phyloP scores from a whole-genome alignment of 2,329 filamentous ascomycete genomes.

The Kalmusia sp. region DNA sequence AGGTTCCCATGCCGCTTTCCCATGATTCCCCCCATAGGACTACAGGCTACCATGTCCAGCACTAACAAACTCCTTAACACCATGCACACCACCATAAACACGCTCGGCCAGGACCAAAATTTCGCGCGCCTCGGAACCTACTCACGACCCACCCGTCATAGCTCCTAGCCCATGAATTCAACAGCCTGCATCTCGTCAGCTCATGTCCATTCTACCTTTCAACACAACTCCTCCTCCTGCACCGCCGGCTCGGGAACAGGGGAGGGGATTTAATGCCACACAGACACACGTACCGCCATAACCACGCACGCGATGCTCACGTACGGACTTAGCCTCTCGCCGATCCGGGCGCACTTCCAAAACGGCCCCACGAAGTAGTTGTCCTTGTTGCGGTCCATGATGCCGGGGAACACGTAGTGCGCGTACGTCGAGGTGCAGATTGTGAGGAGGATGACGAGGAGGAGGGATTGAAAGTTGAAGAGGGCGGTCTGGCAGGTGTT shows the following conservation, averaged over 20 bases:
- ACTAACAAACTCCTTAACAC: too few species aligned
- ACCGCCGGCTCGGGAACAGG: neutral
- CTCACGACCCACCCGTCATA: conserved; percentile 13
- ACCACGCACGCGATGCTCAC: conserved; percentile 90
- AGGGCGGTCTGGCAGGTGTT: conserved; percentile 75
- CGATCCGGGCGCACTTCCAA: conserved; percentile 94
- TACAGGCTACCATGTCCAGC: too few species aligned
- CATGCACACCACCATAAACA: conserved; percentile 15
- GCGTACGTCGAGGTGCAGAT: conserved; percentile 96
- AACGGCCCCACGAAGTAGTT: conserved; percentile 83
- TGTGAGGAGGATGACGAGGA: conserved; percentile 90
- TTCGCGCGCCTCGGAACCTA: neutral
- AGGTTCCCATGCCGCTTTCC: too few species aligned
- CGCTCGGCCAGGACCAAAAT: too few species aligned
- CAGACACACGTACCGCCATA: conserved; percentile 75
- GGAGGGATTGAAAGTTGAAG: conserved; percentile 98
- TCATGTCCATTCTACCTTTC: neutral
- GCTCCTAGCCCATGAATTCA: conserved; percentile 34
- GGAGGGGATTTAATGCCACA: too few species aligned
- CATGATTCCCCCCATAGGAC: too few species aligned
- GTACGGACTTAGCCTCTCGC: conserved; percentile 92
- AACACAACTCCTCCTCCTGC: neutral
- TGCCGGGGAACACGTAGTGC: conserved; percentile 85
- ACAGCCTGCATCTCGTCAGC: conserved; percentile 28
- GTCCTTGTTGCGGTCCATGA: conserved; percentile 92